Percentiles rank a stretch among this genome's conserved stretches.
phyloP scores from a whole-genome alignment of 2,329 filamentous ascomycete genomes.

The Rutstroemia sp. region DNA sequence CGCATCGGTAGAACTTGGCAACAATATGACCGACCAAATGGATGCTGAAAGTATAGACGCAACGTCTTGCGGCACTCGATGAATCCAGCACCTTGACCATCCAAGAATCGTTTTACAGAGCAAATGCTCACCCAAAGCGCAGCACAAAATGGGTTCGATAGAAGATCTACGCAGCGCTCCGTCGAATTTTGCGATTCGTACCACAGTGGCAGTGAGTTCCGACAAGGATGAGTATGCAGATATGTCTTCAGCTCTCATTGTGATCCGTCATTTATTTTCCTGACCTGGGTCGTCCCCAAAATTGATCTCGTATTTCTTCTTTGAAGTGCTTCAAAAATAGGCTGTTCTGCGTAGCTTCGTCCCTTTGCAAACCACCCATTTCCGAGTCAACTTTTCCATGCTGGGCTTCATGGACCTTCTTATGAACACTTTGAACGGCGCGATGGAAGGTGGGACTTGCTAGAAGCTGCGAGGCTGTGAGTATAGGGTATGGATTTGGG shows the following conservation, averaged over 20 bases:
- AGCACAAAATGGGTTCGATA: no score
- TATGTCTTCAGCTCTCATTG: neutral
- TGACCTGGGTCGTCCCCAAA: constrained; percentile 25
- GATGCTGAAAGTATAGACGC: no score
- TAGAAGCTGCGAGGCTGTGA: constrained; percentile 36
- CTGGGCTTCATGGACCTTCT: constrained; percentile 30
- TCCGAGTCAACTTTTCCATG: constrained; percentile 41
- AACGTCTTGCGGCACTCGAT: no score
- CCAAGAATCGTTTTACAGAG: no score
- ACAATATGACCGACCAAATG: no score
- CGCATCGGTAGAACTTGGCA: no score
- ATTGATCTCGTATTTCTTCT: constrained; percentile 44
- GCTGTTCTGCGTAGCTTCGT: constrained; percentile 27
- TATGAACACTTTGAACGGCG: constrained; percentile 41
- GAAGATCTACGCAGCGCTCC: no score
- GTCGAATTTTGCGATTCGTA: no score
- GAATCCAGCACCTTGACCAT: no score
- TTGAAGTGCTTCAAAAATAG: constrained; percentile 42
- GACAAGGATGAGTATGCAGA: no score
- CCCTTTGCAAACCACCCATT: constrained; percentile 40
- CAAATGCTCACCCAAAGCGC: no score
- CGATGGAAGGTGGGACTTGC: constrained; percentile 47
- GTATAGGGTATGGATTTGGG: neutral
- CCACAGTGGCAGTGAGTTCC: no score
- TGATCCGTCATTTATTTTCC: constrained; percentile 14